Percentiles rank a stretch among this genome's conserved stretches.
Evolutionary conservation across 805 yeast species (phyloP).

Genomic region (Candida schatavii): DNA sequence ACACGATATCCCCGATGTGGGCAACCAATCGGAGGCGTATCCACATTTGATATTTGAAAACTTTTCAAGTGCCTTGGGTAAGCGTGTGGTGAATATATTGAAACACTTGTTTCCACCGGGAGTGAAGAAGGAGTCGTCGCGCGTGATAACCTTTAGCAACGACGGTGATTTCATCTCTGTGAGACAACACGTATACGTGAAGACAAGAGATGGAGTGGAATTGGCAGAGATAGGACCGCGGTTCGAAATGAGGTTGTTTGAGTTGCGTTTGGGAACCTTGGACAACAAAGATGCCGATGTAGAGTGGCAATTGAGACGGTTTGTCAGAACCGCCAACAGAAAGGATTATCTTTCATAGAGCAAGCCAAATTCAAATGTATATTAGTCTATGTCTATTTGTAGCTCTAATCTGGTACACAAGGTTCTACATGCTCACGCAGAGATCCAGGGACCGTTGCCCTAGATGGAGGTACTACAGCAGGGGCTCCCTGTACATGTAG

Average conservation of each 20-base stretch:
- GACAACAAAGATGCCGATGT: constrained; percentile 96
- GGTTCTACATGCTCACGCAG: no score
- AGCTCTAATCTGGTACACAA: no score
- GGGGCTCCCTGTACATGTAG: no score
- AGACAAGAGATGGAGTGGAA: constrained; percentile 84
- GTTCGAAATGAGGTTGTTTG: constrained; percentile 92
- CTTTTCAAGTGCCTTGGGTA: constrained; percentile 76
- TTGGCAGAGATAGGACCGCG: constrained; percentile 98
- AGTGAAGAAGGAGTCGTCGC: constrained; percentile 81
- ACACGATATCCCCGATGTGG: constrained; percentile 84
- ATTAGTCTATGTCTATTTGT: no score
- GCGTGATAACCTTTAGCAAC: constrained; percentile 92
- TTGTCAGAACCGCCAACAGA: constrained; percentile 92
- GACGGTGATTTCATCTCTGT: constrained; percentile 90
- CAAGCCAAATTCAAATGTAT: background rate
- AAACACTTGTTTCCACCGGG: constrained; percentile 96
- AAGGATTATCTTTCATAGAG: constrained; percentile 70
- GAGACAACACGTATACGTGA: constrained; percentile 91
- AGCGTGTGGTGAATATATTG: constrained; percentile 73
- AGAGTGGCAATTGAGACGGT: constrained; percentile 95
- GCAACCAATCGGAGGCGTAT: constrained; percentile 85
- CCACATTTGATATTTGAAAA: constrained; percentile 95
- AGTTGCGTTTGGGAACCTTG: constrained; percentile 81
- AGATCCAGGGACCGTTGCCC: no score
- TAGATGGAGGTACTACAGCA: no score